A percentile compares a stretch with the other conserved stretches of the same genome.
These are phyloP conservation scores for Eucalyptus paniculata DNA, from an alignment of 345 rosid species.

Conservation along the genomic window DNA sequence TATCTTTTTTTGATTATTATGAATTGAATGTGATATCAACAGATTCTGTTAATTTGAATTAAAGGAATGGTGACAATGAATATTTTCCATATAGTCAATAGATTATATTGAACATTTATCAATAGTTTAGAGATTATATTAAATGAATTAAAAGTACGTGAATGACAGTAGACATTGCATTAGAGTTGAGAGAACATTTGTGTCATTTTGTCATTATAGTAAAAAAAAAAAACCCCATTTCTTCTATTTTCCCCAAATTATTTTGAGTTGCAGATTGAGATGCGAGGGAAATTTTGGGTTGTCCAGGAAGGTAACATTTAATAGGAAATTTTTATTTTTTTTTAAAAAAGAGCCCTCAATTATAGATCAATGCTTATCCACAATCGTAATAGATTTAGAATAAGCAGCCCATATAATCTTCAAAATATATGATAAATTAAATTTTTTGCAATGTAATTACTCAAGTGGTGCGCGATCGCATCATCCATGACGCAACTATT, in stretches of 20 bases:
- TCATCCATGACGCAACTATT: neutral
- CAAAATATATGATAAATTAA: neutral
- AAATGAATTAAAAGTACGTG: neutral
- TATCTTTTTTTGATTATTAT: too few relatives aligned
- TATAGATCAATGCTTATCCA: neutral
- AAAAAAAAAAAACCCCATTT: neutral
- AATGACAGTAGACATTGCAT: too few relatives aligned
- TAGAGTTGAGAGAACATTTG: neutral
- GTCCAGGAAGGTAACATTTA: neutral
- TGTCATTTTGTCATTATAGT: neutral
- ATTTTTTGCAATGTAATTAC: neutral
- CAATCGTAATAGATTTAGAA: neutral
- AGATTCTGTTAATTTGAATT: too few relatives aligned
- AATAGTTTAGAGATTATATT: rapidly evolving
- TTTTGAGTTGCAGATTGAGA: neutral
- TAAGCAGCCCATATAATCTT: neutral
- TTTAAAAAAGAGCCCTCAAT: neutral
- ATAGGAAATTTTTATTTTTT: neutral
- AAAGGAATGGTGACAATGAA: rapidly evolving
- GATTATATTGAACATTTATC: neutral
- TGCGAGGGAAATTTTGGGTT: neutral
- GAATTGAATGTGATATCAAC: rapidly evolving
- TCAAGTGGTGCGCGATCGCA: neutral
- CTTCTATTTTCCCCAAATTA: neutral
- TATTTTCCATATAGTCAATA: neutral